Evolutionary conservation across 1,139 yeast genomes (phyloP), one percentile per base, ranked within the genome.

Genomic region (Hyphopichia fennica): DNA sequence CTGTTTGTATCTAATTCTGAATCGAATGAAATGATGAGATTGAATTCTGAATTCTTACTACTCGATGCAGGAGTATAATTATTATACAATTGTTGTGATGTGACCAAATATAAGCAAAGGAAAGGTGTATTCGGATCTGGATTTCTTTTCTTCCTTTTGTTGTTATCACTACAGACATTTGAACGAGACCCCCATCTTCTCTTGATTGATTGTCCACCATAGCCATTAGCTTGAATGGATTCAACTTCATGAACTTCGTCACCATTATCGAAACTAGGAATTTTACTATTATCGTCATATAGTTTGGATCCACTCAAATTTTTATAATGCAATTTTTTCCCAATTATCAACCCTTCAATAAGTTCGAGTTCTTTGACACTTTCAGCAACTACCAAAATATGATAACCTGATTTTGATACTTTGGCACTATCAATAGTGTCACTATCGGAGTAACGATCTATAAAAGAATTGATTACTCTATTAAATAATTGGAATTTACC

Each of bases 331-430:
- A 82, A 58, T 32, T 68, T 60, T 52, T 84, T 80, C 0, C 93
- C 93, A 23, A 84, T 67, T 16, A 84, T 58, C 19, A 82, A 63
- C 0, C 88, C 84, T 56, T 86, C 95, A 3, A 86, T 69, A 35
- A 84, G 62, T 53, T 86, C 95, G 52, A 86, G 61, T 54, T 85
- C 93, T 52, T 84, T 82, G 29, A 83, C 73, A 49, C 73, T 77
- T 34, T 76, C 75, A 0, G 88, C 83, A 4, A 82, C 76, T n/a
- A 85, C 70, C 34, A 81, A 62, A 18, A 83, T 54, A 32, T 74
- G 60, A 38, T 48, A 48, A 30, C 13, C 13, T 8, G 4, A 18
- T 27, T 18, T 20, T 23, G 15, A 17, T 14, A 31, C n/a, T 9
- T 20, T 31, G 11, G 29, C 10, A 28, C 4, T n/a, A 13, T n/a